Evolutionary conservation across 345 rosid genomes (phyloP).

Genomic region (Populus simonii): DNA sequence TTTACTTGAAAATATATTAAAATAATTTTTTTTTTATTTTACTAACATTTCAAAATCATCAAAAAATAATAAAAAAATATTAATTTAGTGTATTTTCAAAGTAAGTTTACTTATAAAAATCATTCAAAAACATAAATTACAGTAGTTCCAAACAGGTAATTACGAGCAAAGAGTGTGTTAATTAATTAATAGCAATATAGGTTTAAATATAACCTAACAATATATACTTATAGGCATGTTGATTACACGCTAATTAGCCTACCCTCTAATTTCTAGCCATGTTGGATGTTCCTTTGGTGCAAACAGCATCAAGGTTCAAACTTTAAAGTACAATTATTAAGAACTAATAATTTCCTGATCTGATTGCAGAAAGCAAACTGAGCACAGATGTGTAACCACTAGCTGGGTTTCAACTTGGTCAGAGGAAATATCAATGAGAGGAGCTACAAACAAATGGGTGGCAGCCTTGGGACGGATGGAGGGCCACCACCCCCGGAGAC

Average conservation of each 20-base stretch:
- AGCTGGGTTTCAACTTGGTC: background rate
- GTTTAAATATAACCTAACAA: no score
- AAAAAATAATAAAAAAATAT: no score
- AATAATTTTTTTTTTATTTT: no score
- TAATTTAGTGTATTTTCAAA: no score
- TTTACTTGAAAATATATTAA: no score
- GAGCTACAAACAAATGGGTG: background rate
- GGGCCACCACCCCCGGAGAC: slow-evolving; percentile 6
- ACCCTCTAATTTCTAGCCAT: background rate
- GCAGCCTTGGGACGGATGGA: slow-evolving; percentile 1
- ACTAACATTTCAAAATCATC: no score
- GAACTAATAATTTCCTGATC: slow-evolving; percentile 2
- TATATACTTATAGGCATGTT: background rate
- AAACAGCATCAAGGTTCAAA: background rate
- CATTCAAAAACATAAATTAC: no score
- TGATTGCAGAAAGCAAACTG: background rate
- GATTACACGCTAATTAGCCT: background rate
- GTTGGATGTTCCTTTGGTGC: background rate
- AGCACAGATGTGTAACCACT: background rate
- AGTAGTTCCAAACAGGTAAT: no score
- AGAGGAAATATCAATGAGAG: background rate
- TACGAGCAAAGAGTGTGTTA: no score
- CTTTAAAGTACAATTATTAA: slow-evolving; percentile 14
- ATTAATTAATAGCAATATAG: no score
- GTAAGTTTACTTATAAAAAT: no score